Evolutionary conservation across 2,329 filamentous ascomycete species (phyloP), one percentile per base, ranked within the genome.

Genomic region (Thielaviopsis populi): DNA sequence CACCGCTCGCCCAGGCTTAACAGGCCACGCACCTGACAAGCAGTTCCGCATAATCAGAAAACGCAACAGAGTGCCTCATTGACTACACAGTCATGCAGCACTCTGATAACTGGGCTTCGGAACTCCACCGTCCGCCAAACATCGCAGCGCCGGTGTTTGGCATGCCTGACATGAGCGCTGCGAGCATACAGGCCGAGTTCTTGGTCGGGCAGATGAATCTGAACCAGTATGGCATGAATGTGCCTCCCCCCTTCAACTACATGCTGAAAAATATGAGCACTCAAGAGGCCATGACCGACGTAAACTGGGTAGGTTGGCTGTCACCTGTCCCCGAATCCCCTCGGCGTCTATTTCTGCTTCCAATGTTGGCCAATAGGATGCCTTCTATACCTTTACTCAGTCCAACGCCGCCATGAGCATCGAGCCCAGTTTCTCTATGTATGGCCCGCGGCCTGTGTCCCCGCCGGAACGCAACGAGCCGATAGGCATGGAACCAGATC

Each of bases 11-110:
- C 91, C 88, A 37, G 89, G 87, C 63, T 85, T 85, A 66, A 83
- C 87, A 68, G 80, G 78, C 27, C 86, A 88, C 67, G 95, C 91
- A 54, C 90, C 91, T 41, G 89, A 96, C 73, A 84, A 88, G 62
- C 87, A 92, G 68, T 95, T 89, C 71, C 84, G 89, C 69, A 86
- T 96, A 61, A 88, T 96, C 66, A 86, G 92, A 68, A 95, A 95
- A 77, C 84, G 92, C 73, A 96, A 97, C 71, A 82, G 92, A 66
- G 86, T 96, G 17, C 92, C 92, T 58, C 79, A 37, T 37, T 17
- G 30, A 56, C 17, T 56, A 37, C n/a, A 17, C 53, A 37, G 17
- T 27, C 27, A 56, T 46, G 42, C 4, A 27, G 17, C 53, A 30
- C 15, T n/a, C 27, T 33, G 15, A 56, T 17, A 8, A 15, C 17